phyloP scores from a whole-genome alignment of 2,329 filamentous ascomycete species.

The Ophiostoma sp. region DNA sequence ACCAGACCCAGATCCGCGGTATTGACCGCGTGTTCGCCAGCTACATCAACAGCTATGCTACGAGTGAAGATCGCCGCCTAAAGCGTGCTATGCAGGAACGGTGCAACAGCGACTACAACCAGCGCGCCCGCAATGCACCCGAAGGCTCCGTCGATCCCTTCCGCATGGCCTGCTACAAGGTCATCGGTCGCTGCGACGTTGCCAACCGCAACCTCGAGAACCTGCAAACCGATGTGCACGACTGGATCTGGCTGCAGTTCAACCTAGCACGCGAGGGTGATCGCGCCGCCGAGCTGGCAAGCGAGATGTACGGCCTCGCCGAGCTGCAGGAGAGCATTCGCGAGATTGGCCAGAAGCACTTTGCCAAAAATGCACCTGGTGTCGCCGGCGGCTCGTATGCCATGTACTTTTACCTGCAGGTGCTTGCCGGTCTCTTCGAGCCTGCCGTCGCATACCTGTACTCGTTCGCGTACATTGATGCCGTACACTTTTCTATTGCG shows the following conservation, averaged over 20 bases:
- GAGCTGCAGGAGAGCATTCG: slow-evolving; percentile 73
- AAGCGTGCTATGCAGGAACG: slow-evolving; percentile 74
- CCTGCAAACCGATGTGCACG: slow-evolving; percentile 59
- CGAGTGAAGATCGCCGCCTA: slow-evolving; percentile 69
- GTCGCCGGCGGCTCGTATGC: slow-evolving; percentile 70
- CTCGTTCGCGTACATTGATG: slow-evolving; percentile 83
- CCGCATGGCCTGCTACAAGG: slow-evolving; percentile 95
- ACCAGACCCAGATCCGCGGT: slow-evolving; percentile 75
- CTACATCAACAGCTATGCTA: slow-evolving; percentile 80
- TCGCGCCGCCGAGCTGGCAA: slow-evolving; percentile 57
- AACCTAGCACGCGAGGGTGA: slow-evolving; percentile 63
- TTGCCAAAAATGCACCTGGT: slow-evolving; percentile 73
- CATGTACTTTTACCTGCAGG: slow-evolving; percentile 89
- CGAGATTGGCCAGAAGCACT: slow-evolving; percentile 88
- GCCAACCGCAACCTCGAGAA: slow-evolving; percentile 59
- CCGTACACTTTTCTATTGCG: slow-evolving; percentile 88
- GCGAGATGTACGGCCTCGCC: slow-evolving; percentile 58
- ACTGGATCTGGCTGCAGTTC: slow-evolving; percentile 69
- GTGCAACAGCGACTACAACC: slow-evolving; percentile 84
- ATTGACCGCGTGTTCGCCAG: slow-evolving; percentile 85
- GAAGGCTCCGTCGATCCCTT: slow-evolving; percentile 90
- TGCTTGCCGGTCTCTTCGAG: slow-evolving; percentile 89
- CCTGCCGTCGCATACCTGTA: slow-evolving; percentile 89
- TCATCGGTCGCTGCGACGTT: slow-evolving; percentile 75
- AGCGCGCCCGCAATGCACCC: slow-evolving; percentile 74